Base-by-base conservation (phyloP, 1,284 basidiomycete genomes). In the Cryptococcus neoformans region DNA sequence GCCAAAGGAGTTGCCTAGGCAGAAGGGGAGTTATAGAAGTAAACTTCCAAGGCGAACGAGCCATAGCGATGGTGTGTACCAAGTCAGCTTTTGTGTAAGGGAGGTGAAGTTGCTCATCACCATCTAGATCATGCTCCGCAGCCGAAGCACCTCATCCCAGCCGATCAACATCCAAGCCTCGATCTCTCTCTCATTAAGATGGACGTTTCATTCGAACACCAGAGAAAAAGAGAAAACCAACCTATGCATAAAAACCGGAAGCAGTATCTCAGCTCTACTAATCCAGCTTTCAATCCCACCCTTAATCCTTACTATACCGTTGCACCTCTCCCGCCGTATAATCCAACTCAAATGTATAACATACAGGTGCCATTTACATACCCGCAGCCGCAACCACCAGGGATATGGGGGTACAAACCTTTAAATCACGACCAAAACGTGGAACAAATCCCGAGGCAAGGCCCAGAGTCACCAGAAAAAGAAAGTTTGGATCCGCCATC, bases 401-500 rank as follows among this genome's bases (percentile, higher is more conserved):
- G n/a, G 12, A 37, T 12, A 7, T 50, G 48, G 49, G 28, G 11
- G 6, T 46, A 39, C 37, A 48, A 44, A 36, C 7, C 40, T 21
- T 37, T 39, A 5, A 41, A 21, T 3, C 10, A n/a, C 14, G 17
- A 12, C 14, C 17, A 16, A 21, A 41, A 8, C 40, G 4, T 21
- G 44, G 44, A 17, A 10, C 10, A 44, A 16, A 28, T 39, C 4
- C 9, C 8, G 45, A 21, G 16, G 34, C 9, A 36, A 6, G 38
- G 47, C 9, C 40, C 53, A 16, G 21, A 28, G 36, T 53, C 44
- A 2, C 56, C 59, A 6, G 54, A 51, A 7, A 44, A 54, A 36
- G 57, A 63, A 49, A 60, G 59, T 51, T 39, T 56, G 5, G 52
- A 60, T 42, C 58, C 56, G 7, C 58, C 56, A 12, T 58, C 59